Percentiles rank a stretch among this genome's conserved stretches.
Conservation (phyloP, 495 filamentous ascomycete species). For the Xylaria sp. region DNA sequence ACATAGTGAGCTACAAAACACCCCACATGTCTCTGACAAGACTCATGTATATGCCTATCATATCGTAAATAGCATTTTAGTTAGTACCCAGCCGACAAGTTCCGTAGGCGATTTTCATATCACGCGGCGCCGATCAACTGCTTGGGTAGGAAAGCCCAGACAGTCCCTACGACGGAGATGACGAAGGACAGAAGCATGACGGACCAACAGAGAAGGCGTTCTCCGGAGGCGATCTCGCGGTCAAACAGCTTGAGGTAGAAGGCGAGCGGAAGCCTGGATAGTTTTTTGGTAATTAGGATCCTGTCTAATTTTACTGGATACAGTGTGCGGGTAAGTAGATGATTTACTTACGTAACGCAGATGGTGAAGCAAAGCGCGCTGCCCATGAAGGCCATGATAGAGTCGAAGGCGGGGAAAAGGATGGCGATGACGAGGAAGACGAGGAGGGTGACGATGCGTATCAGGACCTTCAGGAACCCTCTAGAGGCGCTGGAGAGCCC, state of each 20-base stretch:
- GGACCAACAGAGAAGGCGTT: conserved; percentile 70
- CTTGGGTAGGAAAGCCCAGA: conserved; percentile 88
- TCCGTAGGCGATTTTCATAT: neutral
- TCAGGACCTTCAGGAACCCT: conserved; percentile 61
- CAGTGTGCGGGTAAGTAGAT: conserved; percentile 3
- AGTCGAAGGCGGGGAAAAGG: conserved; percentile 86
- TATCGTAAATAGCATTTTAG: neutral
- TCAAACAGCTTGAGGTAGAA: conserved; percentile 95
- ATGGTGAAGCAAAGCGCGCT: conserved; percentile 92
- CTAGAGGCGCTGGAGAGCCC: conserved; percentile 65
- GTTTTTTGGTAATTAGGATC: neutral
- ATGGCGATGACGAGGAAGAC: conserved; percentile 64
- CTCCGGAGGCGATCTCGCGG: conserved; percentile 69
- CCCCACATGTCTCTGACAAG: neutral
- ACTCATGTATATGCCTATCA: neutral
- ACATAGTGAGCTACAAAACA: neutral
- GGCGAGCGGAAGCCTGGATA: conserved; percentile 69
- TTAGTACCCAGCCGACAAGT: neutral
- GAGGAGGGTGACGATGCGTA: conserved; percentile 63
- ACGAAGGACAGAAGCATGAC: conserved; percentile 72
- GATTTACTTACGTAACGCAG: conserved; percentile 73
- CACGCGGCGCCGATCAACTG: conserved; percentile 55
- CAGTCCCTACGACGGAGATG: conserved; percentile 78
- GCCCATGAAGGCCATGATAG: conserved; percentile 93
- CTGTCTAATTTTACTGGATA: neutral